Evolutionary conservation across 306 rosid genomes (phyloP).

Genomic region (Cicer yamashitae): DNA sequence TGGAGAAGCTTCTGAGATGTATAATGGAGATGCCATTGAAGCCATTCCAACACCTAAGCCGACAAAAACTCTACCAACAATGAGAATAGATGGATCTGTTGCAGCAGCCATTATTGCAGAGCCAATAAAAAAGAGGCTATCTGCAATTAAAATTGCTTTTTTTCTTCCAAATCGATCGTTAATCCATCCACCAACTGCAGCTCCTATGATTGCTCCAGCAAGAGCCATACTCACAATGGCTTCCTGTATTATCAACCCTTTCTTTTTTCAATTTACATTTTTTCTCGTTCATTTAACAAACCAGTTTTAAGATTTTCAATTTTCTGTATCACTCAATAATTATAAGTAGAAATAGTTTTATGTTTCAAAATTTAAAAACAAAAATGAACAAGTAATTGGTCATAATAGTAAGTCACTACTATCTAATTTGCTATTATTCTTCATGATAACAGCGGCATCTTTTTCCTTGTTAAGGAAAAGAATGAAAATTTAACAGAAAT

Average conservation of each 20-base stretch:
- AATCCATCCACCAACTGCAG: conserved; percentile 64
- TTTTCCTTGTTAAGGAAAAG: neutral
- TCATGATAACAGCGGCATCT: neutral
- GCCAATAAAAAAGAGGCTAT: conserved; percentile 56
- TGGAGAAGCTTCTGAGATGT: conserved; percentile 77
- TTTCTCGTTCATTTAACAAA: neutral
- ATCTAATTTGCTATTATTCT: neutral
- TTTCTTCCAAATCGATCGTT: conserved; percentile 62
- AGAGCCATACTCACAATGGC: conserved; percentile 67
- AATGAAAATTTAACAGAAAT: neutral
- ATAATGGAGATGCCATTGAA: conserved; percentile 68
- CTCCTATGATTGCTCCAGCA: conserved; percentile 69
- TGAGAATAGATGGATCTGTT: conserved; percentile 44
- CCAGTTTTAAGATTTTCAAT: neutral
- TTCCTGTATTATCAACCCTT: conserved; percentile 47
- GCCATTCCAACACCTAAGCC: conserved; percentile 74
- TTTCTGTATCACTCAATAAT: neutral
- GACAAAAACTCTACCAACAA: conserved; percentile 62
- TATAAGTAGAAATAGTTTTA: neutral
- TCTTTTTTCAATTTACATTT: neutral
- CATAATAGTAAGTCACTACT: neutral
- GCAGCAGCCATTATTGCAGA: conserved; percentile 59
- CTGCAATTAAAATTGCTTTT: conserved; percentile 54
- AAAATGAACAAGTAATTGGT: neutral
- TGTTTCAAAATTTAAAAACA: neutral